Base-by-base conservation (phyloP, 768 basidiomycete genomes). In the Hygrocybe coccinea region DNA sequence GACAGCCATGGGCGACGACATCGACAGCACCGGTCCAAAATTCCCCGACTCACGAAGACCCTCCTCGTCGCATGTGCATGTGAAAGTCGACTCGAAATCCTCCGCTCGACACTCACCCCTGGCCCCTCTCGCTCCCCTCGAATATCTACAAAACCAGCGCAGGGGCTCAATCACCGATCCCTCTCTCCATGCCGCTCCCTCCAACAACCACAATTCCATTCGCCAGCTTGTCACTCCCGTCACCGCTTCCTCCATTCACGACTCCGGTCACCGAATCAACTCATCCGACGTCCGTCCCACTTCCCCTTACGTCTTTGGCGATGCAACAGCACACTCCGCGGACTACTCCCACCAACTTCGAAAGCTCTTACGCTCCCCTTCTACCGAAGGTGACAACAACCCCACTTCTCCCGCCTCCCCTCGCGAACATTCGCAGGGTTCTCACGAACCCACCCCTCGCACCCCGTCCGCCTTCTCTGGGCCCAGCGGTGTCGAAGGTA, bases 91-190 rank as follows among this genome's bases (percentile, higher is more conserved):
- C 8, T 38, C 68, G 68, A 67, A 70, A 50, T 56, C 64, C 56
- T 54, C 71, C 21, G 58, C 73, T 46, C 73, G 79, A 61, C 79
- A 75, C 60, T 79, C 80, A 34, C 79, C 83, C 15, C 73, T 79
- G 46, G 74, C 81, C 3, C 79, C 86, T 52, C 79, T 91, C 29
- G 84, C 86, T 2, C 88, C 89, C 8, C 82, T 91, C 63, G 85
- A 89, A 67, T 84, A 80, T 67, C 79, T 90, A 22, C 88, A 89
- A 67, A 88, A 80, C 53, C 89, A 90, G 65, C 81, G 89, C n/a
- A 74, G 88, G 56, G 87, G 87, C 56, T 91, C 90, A 1, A 86
- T 89, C 65, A 89, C 89, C 7, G 90, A 91, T 74, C 89, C 89
- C 2, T 84, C 85, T 39, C 77, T 90, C 49, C 87, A 89, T 71